Percentiles rank a stretch among this genome's conserved stretches.
These are phyloP conservation scores for Cutaneotrichosporon arboriforme DNA, from an alignment of 1,284 basidiomycete genomes.

Conservation along the genomic window DNA sequence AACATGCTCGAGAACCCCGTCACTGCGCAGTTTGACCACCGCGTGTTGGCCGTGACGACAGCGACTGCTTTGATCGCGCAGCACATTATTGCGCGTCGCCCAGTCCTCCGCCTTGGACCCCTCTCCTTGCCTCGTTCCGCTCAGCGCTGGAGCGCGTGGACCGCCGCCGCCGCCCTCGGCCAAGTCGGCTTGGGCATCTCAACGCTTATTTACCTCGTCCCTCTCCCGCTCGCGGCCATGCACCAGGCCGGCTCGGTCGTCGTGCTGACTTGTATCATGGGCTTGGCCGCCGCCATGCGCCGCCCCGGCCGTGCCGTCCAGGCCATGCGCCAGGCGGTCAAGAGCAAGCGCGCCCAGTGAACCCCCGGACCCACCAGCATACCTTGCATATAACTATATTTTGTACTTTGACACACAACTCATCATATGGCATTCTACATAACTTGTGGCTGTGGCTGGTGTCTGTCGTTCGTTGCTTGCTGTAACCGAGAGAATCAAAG, in stretches of 20 bases:
- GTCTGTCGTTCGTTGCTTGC: too few species aligned
- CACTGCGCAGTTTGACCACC: constrained; percentile 95
- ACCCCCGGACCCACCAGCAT: background rate
- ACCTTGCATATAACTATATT: background rate
- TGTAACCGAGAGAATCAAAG: too few species aligned
- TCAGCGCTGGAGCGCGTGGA: constrained; percentile 58
- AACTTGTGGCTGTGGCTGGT: too few species aligned
- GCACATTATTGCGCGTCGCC: constrained; percentile 56
- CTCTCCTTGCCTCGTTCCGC: constrained; percentile 63
- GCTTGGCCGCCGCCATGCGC: constrained; percentile 66
- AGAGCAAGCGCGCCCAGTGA: background rate
- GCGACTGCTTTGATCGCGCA: constrained; percentile 66
- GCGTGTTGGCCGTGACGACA: constrained; percentile 77
- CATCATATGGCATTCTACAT: constrained; percentile 1
- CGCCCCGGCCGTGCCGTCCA: constrained; percentile 64
- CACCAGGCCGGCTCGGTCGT: constrained; percentile 94
- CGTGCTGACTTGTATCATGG: constrained; percentile 77
- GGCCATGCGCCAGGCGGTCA: constrained; percentile 15
- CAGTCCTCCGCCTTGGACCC: constrained; percentile 51
- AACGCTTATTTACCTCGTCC: constrained; percentile 90
- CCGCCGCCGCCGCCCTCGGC: constrained; percentile 74
- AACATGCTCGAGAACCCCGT: constrained; percentile 97
- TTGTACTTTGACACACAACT: constrained; percentile 2
- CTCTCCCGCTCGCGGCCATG: constrained; percentile 80
- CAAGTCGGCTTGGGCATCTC: constrained; percentile 87